phyloP scores from a whole-genome alignment of 169 alveolate species.

The Plasmodium falciparum region DNA sequence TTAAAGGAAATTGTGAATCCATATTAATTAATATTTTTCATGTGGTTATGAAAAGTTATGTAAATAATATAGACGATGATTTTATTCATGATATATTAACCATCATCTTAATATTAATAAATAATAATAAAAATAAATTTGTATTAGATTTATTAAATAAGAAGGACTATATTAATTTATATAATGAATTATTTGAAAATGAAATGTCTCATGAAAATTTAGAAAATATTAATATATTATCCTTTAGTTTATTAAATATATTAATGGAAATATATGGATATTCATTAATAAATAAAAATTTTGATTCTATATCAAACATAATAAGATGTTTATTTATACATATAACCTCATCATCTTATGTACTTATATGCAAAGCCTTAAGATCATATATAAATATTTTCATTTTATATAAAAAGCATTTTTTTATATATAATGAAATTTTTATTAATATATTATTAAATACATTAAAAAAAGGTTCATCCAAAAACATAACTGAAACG shows the following conservation, averaged over 20 bases:
- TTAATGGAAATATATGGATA: constrained; percentile 55
- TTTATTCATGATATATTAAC: constrained; percentile 52
- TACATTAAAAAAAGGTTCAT: constrained; percentile 24
- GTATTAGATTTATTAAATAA: constrained; percentile 55
- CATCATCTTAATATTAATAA: constrained; percentile 44
- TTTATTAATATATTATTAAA: constrained; percentile 67
- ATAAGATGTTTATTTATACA: constrained; percentile 70
- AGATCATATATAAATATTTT: constrained; percentile 72
- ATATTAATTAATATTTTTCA: constrained; percentile 32
- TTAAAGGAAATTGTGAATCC: constrained; percentile 69
- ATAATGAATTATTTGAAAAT: constrained; percentile 58
- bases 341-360: constrained; percentile 65
- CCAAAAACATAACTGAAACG: constrained; percentile 70
- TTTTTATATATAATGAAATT: constrained; percentile 58
- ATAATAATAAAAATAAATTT: constrained; percentile 57
- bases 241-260: constrained; percentile 65
- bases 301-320: constrained; percentile 33
- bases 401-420: constrained; percentile 67
- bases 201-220: constrained; percentile 65
- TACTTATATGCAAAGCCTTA: constrained; percentile 70
- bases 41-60: constrained; percentile 37
- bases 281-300: constrained; percentile 37
- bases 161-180: constrained; percentile 26
- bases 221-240: constrained; percentile 53
- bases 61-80: constrained; percentile 21